phyloP scores from a whole-genome alignment of 768 basidiomycete species.

The Pleurotus cornucopiae region DNA sequence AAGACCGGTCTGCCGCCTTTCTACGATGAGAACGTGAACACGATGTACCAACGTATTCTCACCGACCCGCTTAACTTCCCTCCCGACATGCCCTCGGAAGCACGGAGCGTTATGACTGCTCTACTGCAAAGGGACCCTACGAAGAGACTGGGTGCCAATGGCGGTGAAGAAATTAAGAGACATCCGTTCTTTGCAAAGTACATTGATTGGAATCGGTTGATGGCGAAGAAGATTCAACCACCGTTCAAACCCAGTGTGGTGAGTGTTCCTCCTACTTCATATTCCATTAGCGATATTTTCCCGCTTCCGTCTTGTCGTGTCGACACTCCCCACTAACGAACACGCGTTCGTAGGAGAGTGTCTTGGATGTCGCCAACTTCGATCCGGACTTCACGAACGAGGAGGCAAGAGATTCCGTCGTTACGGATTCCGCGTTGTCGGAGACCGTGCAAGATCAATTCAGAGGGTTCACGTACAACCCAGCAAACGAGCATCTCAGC shows the following conservation, averaged over 20 bases:
- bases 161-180: conserved; percentile 93
- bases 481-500: conserved; percentile 78
- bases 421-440: conserved; percentile 86
- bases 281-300: neutral
- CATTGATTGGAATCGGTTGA: conserved; percentile 84
- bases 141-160: conserved; percentile 83
- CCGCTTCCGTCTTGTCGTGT: neutral
- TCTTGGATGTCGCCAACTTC: conserved; percentile 94
- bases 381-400: conserved; percentile 97
- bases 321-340: conserved; percentile 2
- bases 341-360: conserved; percentile 58
- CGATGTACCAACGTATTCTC: conserved; percentile 95
- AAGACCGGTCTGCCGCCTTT: conserved; percentile 96
- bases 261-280: conserved; percentile 24
- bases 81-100: conserved; percentile 82
- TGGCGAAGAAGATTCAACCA: conserved; percentile 94
- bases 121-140: conserved; percentile 87
- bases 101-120: conserved; percentile 82
- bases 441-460: conserved; percentile 98
- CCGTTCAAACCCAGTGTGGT: conserved; percentile 97
- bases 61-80: conserved; percentile 92
- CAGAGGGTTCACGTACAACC: conserved; percentile 86
- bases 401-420: conserved; percentile 92
- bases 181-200: conserved; percentile 95
- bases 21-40: conserved; percentile 98